These are phyloP conservation scores for Nigrograna mackinnonii DNA, from an alignment of 2,329 filamentous ascomycete species.

Conservation along the genomic window DNA sequence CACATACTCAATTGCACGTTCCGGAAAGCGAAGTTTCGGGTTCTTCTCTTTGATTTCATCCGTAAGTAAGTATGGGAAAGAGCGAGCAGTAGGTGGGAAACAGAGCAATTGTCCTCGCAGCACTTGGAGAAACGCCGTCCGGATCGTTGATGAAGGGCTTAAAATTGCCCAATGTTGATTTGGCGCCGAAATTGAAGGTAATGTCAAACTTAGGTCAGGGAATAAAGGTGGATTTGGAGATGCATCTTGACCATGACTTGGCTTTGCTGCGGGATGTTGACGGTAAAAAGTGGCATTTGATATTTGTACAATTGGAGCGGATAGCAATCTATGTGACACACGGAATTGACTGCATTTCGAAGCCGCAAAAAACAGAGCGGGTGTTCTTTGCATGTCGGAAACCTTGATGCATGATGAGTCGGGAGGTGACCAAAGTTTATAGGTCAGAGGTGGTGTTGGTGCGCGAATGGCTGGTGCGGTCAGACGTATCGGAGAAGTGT, in stretches of 20 bases:
- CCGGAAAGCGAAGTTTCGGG: conserved; percentile 60
- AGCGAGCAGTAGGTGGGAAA: conserved; percentile 73
- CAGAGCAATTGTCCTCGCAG: conserved; percentile 76
- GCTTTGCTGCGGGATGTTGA: conserved; percentile 60
- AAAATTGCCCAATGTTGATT: conserved; percentile 80
- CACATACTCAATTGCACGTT: conserved; percentile 80
- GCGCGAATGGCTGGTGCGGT: conserved; percentile 9
- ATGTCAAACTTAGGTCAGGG: conserved; percentile 67
- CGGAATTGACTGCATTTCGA: conserved; percentile 25
- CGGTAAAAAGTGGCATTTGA: conserved; percentile 80
- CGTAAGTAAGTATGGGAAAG: conserved; percentile 76
- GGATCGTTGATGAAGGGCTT: conserved; percentile 75
- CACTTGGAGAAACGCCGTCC: conserved; percentile 81
- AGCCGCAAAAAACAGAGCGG: conserved; percentile 28
- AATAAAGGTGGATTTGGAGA: conserved; percentile 74
- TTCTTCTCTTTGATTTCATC: conserved; percentile 59
- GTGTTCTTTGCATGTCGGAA: conserved; percentile 38
- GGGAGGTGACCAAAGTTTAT: too few species aligned
- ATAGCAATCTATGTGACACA: conserved; percentile 16
- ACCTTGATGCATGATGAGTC: too few species aligned
- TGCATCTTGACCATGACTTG: conserved; percentile 43
- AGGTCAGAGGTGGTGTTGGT: too few species aligned
- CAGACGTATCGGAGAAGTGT: conserved; percentile 21
- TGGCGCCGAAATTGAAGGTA: conserved; percentile 60
- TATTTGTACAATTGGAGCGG: conserved; percentile 34